Percentiles rank a stretch among this genome's conserved stretches.
Conservation (phyloP, 345 rosid genomes). For the Chamaenerion angustifolium region DNA sequence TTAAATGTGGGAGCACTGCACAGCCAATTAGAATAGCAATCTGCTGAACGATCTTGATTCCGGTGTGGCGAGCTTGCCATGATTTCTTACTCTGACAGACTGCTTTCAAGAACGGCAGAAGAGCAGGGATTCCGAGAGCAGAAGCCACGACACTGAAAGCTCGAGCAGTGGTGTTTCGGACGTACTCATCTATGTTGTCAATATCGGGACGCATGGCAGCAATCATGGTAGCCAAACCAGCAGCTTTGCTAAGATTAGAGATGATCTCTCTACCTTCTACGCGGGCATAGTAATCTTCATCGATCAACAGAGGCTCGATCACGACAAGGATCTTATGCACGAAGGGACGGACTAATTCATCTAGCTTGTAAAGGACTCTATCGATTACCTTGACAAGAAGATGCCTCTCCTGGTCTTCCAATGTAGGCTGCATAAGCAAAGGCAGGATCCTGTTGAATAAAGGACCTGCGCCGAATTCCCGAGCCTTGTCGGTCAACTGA, state of each 20-base stretch:
- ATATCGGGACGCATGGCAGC: slow-evolving; percentile 99
- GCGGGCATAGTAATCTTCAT: slow-evolving; percentile 99
- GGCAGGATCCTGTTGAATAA: slow-evolving; percentile 82
- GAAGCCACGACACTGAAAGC: slow-evolving; percentile 99
- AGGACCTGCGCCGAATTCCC: slow-evolving; percentile 97
- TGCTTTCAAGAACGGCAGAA: slow-evolving; percentile 86
- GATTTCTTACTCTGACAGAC: slow-evolving; percentile 99
- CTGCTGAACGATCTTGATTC: slow-evolving; percentile 98
- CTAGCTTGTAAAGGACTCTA: slow-evolving; percentile 81
- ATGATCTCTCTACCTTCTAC: slow-evolving; percentile 98
- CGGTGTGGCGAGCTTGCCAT: slow-evolving; percentile 99
- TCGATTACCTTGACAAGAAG: slow-evolving; percentile 96
- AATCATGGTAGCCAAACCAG: slow-evolving; percentile 98
- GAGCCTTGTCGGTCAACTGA: slow-evolving; percentile 94
- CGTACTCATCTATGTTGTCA: slow-evolving; percentile 95
- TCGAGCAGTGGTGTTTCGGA: slow-evolving; percentile 96
- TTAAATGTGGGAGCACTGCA: slow-evolving; percentile 92
- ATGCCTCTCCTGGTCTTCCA: slow-evolving; percentile 99
- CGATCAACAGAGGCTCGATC: slow-evolving; percentile 95
- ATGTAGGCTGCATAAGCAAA: slow-evolving; percentile 91
- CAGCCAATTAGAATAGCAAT: slow-evolving; percentile 95
- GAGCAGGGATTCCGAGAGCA: slow-evolving; percentile 92
- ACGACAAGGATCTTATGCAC: slow-evolving; percentile 99
- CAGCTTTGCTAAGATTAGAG: slow-evolving; percentile 95
- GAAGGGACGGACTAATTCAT: slow-evolving; percentile 91